phyloP scores from a whole-genome alignment of 257 asterid genomes.

The Sherardia arvensis region DNA sequence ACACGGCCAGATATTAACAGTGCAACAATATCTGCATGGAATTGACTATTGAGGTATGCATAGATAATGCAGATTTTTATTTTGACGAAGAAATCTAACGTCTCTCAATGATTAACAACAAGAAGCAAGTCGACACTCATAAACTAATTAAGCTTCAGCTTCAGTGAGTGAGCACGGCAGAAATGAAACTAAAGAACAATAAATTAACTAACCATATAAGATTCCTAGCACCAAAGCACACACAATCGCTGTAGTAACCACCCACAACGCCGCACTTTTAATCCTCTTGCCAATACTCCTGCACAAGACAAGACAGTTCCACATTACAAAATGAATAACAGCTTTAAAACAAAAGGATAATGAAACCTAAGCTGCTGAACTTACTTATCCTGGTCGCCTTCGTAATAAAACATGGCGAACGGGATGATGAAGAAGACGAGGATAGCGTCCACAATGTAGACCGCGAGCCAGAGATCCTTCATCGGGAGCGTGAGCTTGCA shows the following conservation, averaged over 20 bases:
- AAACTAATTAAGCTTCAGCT: neutral
- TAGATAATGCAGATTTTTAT: no score
- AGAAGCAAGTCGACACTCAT: neutral
- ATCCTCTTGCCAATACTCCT: conserved; percentile 86
- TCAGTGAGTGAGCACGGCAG: neutral
- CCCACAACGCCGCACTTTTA: conserved; percentile 86
- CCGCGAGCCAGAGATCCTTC: conserved; percentile 90
- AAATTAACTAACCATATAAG: conserved; percentile 49
- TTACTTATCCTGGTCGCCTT: conserved; percentile 96
- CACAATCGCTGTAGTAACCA: conserved; percentile 65
- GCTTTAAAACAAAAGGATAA: neutral
- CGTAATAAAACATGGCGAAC: conserved; percentile 94
- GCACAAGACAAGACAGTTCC: conserved; percentile 11
- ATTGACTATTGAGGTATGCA: neutral
- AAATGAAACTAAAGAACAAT: neutral
- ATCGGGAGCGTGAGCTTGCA: conserved; percentile 92
- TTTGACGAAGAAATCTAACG: neutral
- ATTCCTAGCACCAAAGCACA: conserved; percentile 83
- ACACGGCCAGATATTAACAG: neutral
- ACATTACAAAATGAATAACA: neutral
- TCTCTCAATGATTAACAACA: neutral
- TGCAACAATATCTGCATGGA: neutral
- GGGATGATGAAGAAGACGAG: conserved; percentile 92
- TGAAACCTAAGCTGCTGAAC: conserved; percentile 9
- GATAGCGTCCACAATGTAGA: conserved; percentile 74